Evolutionary conservation across 2,329 filamentous ascomycete genomes (phyloP).

Genomic region (Trichoderma polysporum): DNA sequence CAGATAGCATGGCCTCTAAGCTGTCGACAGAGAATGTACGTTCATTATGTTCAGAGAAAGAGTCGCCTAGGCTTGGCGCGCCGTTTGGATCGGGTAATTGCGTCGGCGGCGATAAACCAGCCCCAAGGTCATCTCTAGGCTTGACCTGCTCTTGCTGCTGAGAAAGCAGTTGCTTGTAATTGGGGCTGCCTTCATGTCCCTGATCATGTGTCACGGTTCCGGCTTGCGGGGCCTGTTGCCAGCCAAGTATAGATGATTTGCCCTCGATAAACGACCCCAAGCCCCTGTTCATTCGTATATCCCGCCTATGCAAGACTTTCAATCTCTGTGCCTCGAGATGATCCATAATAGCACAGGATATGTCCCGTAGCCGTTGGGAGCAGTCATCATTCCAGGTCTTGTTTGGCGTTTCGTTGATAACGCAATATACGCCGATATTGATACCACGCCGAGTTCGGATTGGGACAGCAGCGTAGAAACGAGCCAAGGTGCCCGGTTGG

Average conservation of each 20-base stretch:
- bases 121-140: neutral
- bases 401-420: constrained; percentile 27
- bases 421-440: constrained; percentile 44
- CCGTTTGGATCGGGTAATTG: neutral
- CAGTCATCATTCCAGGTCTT: constrained; percentile 29
- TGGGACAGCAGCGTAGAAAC: constrained; percentile 44
- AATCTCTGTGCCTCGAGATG: constrained; percentile 37
- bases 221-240: constrained; percentile 20
- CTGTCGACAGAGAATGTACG: neutral
- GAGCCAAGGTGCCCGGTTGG: constrained; percentile 23
- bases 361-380: constrained; percentile 29
- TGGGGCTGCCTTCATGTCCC: constrained; percentile 22
- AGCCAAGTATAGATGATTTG: constrained; percentile 31
- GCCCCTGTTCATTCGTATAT: constrained; percentile 40
- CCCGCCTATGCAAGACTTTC: constrained; percentile 31
- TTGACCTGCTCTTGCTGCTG: neutral
- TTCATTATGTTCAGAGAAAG: neutral
- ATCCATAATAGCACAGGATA: constrained; percentile 36
- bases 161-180: constrained; percentile 23
- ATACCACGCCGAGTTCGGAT: constrained; percentile 41
- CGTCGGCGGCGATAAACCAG: neutral
- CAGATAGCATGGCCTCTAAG: neutral
- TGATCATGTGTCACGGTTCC: constrained; percentile 18
- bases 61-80: neutral
- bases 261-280: constrained; percentile 39